Evolutionary conservation across 1,284 basidiomycete species (phyloP).

Genomic region (Puccinia sorghi): DNA sequence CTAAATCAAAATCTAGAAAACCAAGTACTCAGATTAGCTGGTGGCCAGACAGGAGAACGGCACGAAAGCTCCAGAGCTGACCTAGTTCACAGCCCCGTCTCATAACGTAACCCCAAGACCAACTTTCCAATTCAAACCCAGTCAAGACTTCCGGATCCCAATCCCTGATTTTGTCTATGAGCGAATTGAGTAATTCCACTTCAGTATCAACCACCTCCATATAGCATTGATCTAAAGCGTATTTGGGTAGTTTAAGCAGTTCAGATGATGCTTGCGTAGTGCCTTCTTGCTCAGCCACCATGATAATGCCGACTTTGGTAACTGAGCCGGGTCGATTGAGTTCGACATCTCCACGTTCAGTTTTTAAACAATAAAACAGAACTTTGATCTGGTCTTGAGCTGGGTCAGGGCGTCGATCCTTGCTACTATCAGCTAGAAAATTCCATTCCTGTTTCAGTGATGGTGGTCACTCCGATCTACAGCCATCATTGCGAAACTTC

Average conservation of each 20-base stretch:
- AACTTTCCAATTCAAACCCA: constrained; percentile 86
- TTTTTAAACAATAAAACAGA: constrained; percentile 70
- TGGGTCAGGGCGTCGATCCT: constrained; percentile 69
- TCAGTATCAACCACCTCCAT: constrained; percentile 70
- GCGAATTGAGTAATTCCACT: constrained; percentile 75
- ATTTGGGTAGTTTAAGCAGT: constrained; percentile 28
- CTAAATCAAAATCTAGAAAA: constrained; percentile 57
- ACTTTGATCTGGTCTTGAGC: constrained; percentile 71
- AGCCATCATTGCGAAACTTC: constrained; percentile 51
- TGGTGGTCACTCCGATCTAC: background rate
- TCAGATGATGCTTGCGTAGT: constrained; percentile 3
- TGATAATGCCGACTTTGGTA: constrained; percentile 67
- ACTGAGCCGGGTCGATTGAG: constrained; percentile 59
- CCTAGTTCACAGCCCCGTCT: constrained; percentile 64
- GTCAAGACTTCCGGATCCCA: constrained; percentile 87
- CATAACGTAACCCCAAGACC: constrained; percentile 86
- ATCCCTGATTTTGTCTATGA: constrained; percentile 73
- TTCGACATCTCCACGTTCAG: constrained; percentile 62
- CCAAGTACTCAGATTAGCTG: constrained; percentile 1
- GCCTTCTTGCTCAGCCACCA: constrained; percentile 59
- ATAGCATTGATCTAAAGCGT: constrained; percentile 54
- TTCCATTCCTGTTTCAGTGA: background rate
- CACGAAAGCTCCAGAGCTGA: background rate
- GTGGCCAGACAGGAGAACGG: background rate
- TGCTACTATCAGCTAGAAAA: constrained; percentile 57